Conservation (phyloP, 1,284 basidiomycete species). For the Ceratobasidium sp. region DNA sequence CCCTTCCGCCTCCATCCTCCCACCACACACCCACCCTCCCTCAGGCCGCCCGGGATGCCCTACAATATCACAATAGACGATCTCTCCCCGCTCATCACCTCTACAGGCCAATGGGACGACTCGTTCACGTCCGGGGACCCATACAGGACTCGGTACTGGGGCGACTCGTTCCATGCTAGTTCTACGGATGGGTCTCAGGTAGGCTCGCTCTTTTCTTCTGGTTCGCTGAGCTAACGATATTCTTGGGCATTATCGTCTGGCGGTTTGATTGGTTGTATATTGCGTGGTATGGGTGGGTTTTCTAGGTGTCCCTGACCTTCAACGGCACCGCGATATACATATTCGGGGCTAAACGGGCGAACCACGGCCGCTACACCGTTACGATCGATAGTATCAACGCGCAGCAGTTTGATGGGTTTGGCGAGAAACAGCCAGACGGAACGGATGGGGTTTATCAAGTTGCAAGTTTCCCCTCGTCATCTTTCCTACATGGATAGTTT, state of each 20-base stretch:
- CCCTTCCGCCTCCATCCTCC: too few species aligned
- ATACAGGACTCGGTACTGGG: slow-evolving; percentile 29
- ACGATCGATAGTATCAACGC: slow-evolving; percentile 32
- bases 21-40: too few species aligned
- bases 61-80: slow-evolving; percentile 44
- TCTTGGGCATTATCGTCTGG: too few species aligned
- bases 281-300: not conserved
- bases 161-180: slow-evolving; percentile 28
- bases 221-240: not conserved
- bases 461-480: not conserved
- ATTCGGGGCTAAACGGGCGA: slow-evolving; percentile 35
- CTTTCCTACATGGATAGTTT: not conserved
- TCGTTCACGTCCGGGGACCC: slow-evolving; percentile 23
- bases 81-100: slow-evolving; percentile 38
- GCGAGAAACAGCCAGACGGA: slow-evolving; percentile 20
- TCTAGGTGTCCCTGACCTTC: slow-evolving; percentile 22
- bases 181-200: slow-evolving; percentile 36
- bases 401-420: slow-evolving; percentile 34
- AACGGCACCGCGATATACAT: slow-evolving; percentile 37
- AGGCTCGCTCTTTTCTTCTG: not conserved
- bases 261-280: too few species aligned
- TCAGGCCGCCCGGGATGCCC: slow-evolving; percentile 23
- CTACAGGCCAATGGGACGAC: slow-evolving; percentile 18
- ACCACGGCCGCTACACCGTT: slow-evolving; percentile 33
- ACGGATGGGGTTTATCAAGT: slow-evolving; percentile 38